These are phyloP conservation scores for Rhynchosporium secalis DNA, from an alignment of 2,329 filamentous ascomycete genomes.

Conservation along the genomic window DNA sequence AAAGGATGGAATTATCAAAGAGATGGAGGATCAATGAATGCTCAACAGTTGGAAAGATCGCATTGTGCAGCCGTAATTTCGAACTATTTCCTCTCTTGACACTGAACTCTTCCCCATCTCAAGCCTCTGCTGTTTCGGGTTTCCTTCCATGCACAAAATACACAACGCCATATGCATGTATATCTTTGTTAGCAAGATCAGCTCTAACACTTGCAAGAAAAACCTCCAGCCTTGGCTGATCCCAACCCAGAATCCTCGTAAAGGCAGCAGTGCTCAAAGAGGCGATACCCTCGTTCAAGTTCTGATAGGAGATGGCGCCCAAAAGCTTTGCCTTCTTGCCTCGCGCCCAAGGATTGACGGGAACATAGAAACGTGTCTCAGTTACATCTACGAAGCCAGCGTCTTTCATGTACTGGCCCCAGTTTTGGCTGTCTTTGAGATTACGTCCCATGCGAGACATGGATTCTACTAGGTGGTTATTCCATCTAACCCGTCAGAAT, in stretches of 20 bases:
- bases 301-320: conserved; percentile 22
- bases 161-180: conserved; percentile 35
- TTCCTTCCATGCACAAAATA: conserved; percentile 18
- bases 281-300: conserved; percentile 22
- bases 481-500: conserved; percentile 15
- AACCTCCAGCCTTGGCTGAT: conserved; percentile 27
- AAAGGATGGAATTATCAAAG: no score
- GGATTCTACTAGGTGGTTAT: conserved; percentile 18
- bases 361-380: conserved; percentile 45
- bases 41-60: no score
- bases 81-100: no score
- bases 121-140: not conserved
- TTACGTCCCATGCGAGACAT: conserved; percentile 23
- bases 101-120: not conserved
- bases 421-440: conserved; percentile 19
- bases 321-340: conserved; percentile 28
- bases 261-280: conserved; percentile 27
- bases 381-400: conserved; percentile 38
- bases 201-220: conserved; percentile 38
- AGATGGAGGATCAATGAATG: no score
- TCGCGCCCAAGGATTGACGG: conserved; percentile 54
- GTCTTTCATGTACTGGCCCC: conserved; percentile 29
- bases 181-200: conserved; percentile 38
- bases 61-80: no score
- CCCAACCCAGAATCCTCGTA: conserved; percentile 28